A percentile compares a stretch with the other conserved stretches of the same genome.
These are phyloP conservation scores for Tetrapisispora iriomotensis DNA, from an alignment of 805 yeast genomes.

Conservation along the genomic window DNA sequence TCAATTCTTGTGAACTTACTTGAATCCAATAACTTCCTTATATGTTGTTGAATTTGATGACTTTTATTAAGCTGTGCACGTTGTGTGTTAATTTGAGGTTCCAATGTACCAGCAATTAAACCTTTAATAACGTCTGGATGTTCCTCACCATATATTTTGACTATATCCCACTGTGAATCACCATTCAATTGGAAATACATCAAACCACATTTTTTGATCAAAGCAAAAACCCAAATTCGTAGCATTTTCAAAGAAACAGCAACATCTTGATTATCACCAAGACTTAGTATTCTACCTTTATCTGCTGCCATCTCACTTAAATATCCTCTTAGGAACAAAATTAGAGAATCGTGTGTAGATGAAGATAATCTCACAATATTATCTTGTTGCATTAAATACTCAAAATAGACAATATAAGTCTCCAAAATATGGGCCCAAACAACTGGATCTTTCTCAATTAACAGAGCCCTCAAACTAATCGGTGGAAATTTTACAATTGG, in stretches of 20 bases:
- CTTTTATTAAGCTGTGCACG: slow-evolving; percentile 28
- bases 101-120: slow-evolving; percentile 43
- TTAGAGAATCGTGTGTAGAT: slow-evolving; percentile 49
- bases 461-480: slow-evolving; percentile 60
- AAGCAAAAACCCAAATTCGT: slow-evolving; percentile 40
- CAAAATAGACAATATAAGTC: slow-evolving; percentile 46
- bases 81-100: slow-evolving; percentile 23
- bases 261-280: slow-evolving; percentile 69
- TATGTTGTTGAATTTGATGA: slow-evolving; percentile 41
- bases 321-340: slow-evolving; percentile 46
- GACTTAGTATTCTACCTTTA: slow-evolving; percentile 47
- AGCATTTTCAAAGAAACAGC: slow-evolving; percentile 40
- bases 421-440: slow-evolving; percentile 70
- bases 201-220: slow-evolving; percentile 44
- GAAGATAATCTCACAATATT: slow-evolving; percentile 36
- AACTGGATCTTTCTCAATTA: slow-evolving; percentile 75
- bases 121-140: slow-evolving; percentile 39
- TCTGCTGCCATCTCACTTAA: slow-evolving; percentile 55
- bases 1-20: slow-evolving; percentile 40
- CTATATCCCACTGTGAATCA: slow-evolving; percentile 55
- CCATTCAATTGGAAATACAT: slow-evolving; percentile 49
- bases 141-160: slow-evolving; percentile 40
- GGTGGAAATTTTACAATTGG: slow-evolving; percentile 70
- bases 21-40: slow-evolving; percentile 38
- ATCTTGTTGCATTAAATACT: slow-evolving; percentile 34